Conservation (phyloP, 2,329 filamentous ascomycete species). For the Sclerotinia glacialis region DNA sequence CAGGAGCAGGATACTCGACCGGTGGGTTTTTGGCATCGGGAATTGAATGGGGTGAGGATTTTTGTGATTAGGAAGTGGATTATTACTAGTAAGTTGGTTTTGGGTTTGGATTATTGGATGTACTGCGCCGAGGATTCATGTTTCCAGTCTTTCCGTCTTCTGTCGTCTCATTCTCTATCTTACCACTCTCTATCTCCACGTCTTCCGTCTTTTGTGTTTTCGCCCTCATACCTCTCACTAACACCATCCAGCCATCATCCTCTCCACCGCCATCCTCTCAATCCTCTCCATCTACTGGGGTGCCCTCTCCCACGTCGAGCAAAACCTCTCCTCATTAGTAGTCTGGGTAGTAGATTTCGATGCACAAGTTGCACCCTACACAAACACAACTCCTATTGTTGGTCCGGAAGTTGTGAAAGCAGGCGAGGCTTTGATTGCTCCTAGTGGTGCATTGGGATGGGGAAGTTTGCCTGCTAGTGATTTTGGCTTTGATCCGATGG, state of each 20-base stretch:
- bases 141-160: background rate
- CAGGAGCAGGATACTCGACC: conserved; percentile 22
- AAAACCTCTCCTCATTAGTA: conserved; percentile 48
- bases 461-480: conserved; percentile 1
- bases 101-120: conserved; percentile 33
- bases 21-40: conserved; percentile 31
- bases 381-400: conserved; percentile 50
- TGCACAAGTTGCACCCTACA: conserved; percentile 51
- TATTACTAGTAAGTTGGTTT: conserved; percentile 39
- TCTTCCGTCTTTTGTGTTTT: background rate
- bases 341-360: conserved; percentile 65
- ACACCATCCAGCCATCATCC: conserved; percentile 1
- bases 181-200: rapidly evolving
- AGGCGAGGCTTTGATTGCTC: conserved; percentile 43
- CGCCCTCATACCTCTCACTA: background rate
- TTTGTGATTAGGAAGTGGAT: conserved; percentile 30
- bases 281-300: conserved; percentile 62
- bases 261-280: conserved; percentile 23
- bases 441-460: conserved; percentile 8
- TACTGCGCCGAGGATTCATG: background rate
- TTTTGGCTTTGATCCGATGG: conserved; percentile 5
- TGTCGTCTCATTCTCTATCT: background rate
- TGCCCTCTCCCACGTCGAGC: conserved; percentile 50
- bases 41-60: conserved; percentile 26
- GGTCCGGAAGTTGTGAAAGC: conserved; percentile 52